Conservation (phyloP, 805 yeast species). For the Metschnikowia kofuensis region DNA sequence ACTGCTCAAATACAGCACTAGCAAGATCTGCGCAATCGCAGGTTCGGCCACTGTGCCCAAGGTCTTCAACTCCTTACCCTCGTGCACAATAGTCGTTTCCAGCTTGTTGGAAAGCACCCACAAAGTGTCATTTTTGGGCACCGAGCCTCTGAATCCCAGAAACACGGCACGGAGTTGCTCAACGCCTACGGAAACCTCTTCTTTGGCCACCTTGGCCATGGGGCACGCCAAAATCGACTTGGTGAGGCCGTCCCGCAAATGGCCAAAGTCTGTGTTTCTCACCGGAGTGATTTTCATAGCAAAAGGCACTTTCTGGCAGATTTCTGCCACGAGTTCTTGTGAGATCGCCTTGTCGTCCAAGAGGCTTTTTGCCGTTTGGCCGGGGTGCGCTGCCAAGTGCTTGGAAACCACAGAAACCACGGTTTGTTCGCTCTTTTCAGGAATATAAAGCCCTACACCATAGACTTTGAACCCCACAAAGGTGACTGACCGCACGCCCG, state of each 20-base stretch:
- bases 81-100: conserved; percentile 10
- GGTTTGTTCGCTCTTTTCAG: conserved; percentile 48
- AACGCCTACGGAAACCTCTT: conserved; percentile 53
- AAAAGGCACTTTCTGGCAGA: conserved; percentile 59
- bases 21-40: conserved; percentile 59
- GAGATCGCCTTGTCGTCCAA: conserved; percentile 54
- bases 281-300: conserved; percentile 79
- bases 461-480: conserved; percentile 81
- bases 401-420: conserved; percentile 8
- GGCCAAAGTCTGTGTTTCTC: conserved; percentile 88
- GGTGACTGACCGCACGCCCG: conserved; percentile 82
- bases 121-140: conserved; percentile 70
- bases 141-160: conserved; percentile 58
- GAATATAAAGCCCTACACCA: conserved; percentile 79
- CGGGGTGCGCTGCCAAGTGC: conserved; percentile 7
- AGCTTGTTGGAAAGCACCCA: conserved; percentile 39
- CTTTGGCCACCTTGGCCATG: conserved; percentile 46
- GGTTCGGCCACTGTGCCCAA: conserved; percentile 67
- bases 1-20: conserved; percentile 75
- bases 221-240: conserved; percentile 73
- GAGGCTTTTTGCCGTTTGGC: conserved; percentile 6
- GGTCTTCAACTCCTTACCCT: conserved; percentile 10
- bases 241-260: conserved; percentile 83
- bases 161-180: conserved; percentile 64
- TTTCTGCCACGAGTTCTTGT: conserved; percentile 48